Percentiles rank a stretch among this genome's conserved stretches.
Conservation (phyloP, 495 filamentous ascomycete genomes). For the Neurospora discreta region DNA sequence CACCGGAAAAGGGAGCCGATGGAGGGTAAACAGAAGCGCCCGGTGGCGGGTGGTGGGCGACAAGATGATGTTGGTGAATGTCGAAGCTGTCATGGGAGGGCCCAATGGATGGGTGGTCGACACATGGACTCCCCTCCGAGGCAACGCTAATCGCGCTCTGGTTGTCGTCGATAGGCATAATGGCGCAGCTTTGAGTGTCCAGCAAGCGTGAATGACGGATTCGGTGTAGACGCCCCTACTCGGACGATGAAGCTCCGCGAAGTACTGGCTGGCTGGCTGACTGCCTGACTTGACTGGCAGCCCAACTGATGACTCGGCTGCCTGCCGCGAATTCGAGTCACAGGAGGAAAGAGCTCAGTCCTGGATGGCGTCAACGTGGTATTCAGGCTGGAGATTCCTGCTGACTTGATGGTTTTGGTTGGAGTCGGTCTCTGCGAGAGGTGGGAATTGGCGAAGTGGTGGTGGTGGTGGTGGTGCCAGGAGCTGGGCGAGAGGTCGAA, state of each 20-base stretch:
- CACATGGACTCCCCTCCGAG: constrained; percentile 7
- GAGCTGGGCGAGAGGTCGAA: not conserved
- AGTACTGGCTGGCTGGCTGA: not conserved
- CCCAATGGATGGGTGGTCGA: constrained; percentile 5
- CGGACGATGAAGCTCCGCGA: not conserved
- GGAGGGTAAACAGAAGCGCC: constrained; percentile 42
- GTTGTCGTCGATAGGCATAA: constrained; percentile 8
- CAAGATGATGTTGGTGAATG: constrained; percentile 56
- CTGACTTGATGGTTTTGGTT: not conserved
- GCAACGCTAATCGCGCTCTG: not conserved
- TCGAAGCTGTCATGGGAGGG: constrained; percentile 18
- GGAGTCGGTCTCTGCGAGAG: not conserved
- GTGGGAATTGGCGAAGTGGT: not conserved
- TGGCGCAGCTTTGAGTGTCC: not conserved
- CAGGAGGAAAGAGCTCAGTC: not conserved
- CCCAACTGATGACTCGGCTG: not conserved
- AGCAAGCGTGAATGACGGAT: not conserved
- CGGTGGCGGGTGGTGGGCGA: constrained; percentile 55
- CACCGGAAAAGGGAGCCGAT: constrained; percentile 23
- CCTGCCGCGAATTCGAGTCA: not conserved
- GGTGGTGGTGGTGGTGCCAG: not conserved
- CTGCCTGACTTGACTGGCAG: not conserved
- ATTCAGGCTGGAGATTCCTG: not conserved
- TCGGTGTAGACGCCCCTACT: not conserved
- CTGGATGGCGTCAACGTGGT: not conserved